Evolutionary conservation across 1,284 basidiomycete species (phyloP).

Genomic region (Marasmius oreades): DNA sequence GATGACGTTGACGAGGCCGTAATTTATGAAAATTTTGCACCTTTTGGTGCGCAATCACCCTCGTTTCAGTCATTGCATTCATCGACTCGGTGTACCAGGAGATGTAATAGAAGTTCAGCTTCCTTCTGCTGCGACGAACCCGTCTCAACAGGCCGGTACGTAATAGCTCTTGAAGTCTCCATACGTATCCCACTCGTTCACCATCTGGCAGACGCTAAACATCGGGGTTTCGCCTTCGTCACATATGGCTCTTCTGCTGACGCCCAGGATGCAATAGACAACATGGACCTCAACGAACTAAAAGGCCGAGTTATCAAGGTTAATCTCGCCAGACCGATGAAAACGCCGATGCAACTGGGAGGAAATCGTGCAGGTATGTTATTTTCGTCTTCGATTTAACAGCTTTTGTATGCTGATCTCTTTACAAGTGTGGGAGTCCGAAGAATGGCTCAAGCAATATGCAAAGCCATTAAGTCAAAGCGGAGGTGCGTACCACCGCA

Average conservation of each 20-base stretch:
- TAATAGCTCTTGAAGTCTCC: conserved; percentile 1
- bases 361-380: conserved; percentile 72
- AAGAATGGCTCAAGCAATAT: conserved; percentile 76
- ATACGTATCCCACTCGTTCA: not conserved
- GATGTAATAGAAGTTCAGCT: conserved; percentile 81
- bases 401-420: conserved; percentile 6
- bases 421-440: conserved; percentile 77
- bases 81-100: conserved; percentile 39
- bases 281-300: conserved; percentile 84
- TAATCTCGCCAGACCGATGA: conserved; percentile 73
- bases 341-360: conserved; percentile 55
- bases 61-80: not conserved
- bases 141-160: conserved; percentile 49
- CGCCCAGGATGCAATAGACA: conserved; percentile 84
- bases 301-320: conserved; percentile 72
- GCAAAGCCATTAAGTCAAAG: conserved; percentile 69
- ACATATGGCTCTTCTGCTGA: conserved; percentile 73
- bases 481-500: conserved; percentile 48
- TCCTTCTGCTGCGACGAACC: conserved; percentile 63
- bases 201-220: conserved; percentile 56
- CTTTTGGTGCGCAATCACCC: conserved; percentile 60
- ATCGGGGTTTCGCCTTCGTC: conserved; percentile 80
- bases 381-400: conserved; percentile 2
- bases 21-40: conserved; percentile 67
- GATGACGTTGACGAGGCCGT: conserved; percentile 71